phyloP scores from a whole-genome alignment of 164 flowering plant species.

The Saururus chinensis region DNA sequence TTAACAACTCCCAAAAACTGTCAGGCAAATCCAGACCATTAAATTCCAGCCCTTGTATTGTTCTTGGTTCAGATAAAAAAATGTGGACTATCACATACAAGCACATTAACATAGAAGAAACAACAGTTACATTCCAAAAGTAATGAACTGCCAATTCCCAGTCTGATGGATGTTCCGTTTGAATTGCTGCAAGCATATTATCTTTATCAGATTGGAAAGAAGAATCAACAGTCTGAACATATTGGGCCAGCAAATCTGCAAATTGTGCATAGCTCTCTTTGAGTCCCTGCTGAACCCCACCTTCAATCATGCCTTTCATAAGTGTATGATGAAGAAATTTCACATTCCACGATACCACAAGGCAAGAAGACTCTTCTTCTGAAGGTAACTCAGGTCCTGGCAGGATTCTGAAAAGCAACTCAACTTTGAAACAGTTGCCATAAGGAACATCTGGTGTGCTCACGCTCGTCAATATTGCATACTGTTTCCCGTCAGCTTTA shows the following conservation, averaged over 20 bases:
- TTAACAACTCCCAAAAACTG: slow-evolving; percentile 62
- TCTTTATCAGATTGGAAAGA: slow-evolving; percentile 28
- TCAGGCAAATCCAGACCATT: slow-evolving; percentile 75
- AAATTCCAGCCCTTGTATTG: slow-evolving; percentile 50
- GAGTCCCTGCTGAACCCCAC: slow-evolving; percentile 59
- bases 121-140: slow-evolving; percentile 54
- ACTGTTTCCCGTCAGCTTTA: slow-evolving; percentile 45
- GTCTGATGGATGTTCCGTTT: slow-evolving; percentile 45
- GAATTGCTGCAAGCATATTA: slow-evolving; percentile 34
- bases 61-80: slow-evolving; percentile 26
- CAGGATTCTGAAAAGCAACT: slow-evolving; percentile 55
- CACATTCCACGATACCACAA: slow-evolving; percentile 56
- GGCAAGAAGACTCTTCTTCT: slow-evolving; percentile 51
- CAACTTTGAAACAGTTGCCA: slow-evolving; percentile 54
- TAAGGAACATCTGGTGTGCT: slow-evolving; percentile 78
- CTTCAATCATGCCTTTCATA: slow-evolving; percentile 78
- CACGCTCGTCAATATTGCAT: slow-evolving; percentile 41
- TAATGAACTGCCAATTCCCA: slow-evolving; percentile 43
- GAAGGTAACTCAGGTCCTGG: slow-evolving; percentile 45
- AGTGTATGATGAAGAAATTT: slow-evolving; percentile 56
- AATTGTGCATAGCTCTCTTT: slow-evolving; percentile 63
- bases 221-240: slow-evolving; percentile 25
- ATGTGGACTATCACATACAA: slow-evolving; percentile 60
- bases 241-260: slow-evolving; percentile 38
- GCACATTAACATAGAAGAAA: slow-evolving; percentile 37